Evolutionary conservation across 495 filamentous ascomycete species (phyloP).

Genomic region (Clohesyomyces aquaticus): DNA sequence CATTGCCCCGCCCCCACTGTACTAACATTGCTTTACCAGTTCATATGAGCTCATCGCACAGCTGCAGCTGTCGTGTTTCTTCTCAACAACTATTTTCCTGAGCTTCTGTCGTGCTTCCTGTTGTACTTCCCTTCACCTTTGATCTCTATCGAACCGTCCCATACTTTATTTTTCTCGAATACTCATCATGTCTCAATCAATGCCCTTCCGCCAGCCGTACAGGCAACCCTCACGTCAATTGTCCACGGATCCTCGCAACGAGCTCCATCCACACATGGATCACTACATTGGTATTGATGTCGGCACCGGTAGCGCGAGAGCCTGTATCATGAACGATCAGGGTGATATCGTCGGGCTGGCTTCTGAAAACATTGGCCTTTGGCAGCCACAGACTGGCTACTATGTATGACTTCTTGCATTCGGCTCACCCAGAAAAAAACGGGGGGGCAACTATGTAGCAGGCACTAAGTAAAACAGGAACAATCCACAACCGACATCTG

Average conservation of each 20-base stretch:
- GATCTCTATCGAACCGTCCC: too few relatives aligned
- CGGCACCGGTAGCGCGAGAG: constrained; percentile 90
- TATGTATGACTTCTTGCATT: constrained; percentile 67
- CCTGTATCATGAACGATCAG: constrained; percentile 87
- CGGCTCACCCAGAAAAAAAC: constrained; percentile 1
- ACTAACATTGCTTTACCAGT: constrained; percentile 15
- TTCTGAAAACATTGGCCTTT: constrained; percentile 87
- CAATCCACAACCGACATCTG: constrained; percentile 98
- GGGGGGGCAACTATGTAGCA: background rate
- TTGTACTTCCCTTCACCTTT: too few relatives aligned
- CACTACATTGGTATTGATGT: constrained; percentile 94
- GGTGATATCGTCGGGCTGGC: constrained; percentile 93
- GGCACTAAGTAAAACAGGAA: constrained; percentile 62
- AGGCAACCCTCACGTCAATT: constrained; percentile 56
- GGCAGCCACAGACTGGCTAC: constrained; percentile 88
- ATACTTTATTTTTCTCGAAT: background rate
- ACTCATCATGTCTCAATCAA: constrained; percentile 23
- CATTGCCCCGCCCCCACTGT: constrained; percentile 22
- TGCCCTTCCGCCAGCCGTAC: constrained; percentile 45
- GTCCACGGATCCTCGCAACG: constrained; percentile 60
- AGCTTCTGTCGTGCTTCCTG: too few relatives aligned
- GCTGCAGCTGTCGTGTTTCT: constrained; percentile 15
- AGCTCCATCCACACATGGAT: constrained; percentile 58
- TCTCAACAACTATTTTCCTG: constrained; percentile 1
- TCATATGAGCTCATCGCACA: constrained; percentile 31